Percentiles rank a stretch among this genome's conserved stretches.
These are phyloP conservation scores for Candida ovalis DNA, from an alignment of 805 yeast species.

Conservation along the genomic window DNA sequence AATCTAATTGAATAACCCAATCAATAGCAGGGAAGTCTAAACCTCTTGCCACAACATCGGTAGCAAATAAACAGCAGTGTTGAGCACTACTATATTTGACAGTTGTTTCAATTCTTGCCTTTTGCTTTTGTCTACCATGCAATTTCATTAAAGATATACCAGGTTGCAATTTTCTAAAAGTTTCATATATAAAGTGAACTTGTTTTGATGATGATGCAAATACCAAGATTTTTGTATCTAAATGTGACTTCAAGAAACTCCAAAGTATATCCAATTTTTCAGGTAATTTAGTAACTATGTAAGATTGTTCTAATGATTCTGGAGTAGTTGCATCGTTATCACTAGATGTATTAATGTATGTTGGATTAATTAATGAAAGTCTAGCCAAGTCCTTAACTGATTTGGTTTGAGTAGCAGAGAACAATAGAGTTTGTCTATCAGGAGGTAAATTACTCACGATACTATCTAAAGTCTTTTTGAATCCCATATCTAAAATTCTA, in stretches of 20 bases:
- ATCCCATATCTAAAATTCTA: constrained; percentile 90
- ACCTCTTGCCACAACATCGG: constrained; percentile 91
- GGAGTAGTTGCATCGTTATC: constrained; percentile 53
- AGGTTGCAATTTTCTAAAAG: constrained; percentile 83
- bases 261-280: constrained; percentile 84
- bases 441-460: constrained; percentile 76
- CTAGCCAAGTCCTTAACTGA: constrained; percentile 80
- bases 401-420: constrained; percentile 88
- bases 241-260: constrained; percentile 81
- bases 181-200: constrained; percentile 84
- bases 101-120: constrained; percentile 81
- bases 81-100: constrained; percentile 73
- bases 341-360: constrained; percentile 45
- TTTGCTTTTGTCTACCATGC: constrained; percentile 88
- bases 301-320: constrained; percentile 77
- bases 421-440: constrained; percentile 76
- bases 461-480: constrained; percentile 75
- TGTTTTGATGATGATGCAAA: constrained; percentile 86
- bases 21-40: constrained; percentile 89
- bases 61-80: constrained; percentile 79
- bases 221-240: constrained; percentile 75
- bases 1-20: constrained; percentile 92
- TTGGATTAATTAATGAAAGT: constrained; percentile 63
- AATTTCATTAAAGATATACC: constrained; percentile 84
- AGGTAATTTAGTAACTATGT: constrained; percentile 62